Evolutionary conservation across 768 basidiomycete genomes (phyloP), one percentile per base, ranked within the genome.

Genomic region (Kondoa subrosea): DNA sequence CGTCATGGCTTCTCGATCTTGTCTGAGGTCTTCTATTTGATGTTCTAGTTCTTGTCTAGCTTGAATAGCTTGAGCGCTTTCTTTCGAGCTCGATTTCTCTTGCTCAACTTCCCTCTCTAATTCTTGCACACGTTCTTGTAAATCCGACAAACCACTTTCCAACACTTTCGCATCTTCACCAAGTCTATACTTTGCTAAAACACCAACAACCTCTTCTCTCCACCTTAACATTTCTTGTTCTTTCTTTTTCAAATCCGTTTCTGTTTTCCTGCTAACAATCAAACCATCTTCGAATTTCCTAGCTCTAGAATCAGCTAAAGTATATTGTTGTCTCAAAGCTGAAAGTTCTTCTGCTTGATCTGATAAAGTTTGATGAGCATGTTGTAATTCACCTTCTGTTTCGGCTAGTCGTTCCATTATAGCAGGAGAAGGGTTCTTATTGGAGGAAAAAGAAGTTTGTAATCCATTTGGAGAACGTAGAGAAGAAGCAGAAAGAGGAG

Each of bases 361-460:
- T 14, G 26, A 15, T 2, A 63, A 25, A 14, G 56, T 40, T 71
- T 78, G 76, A 34, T 77, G 73, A 74, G 81, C 78, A 16, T 77
- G 73, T 17, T 81, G 79, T 57, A 84, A 61, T 70, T 81, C 81
- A 21, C 68, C 74, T 59, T 82, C 78, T 21, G 85, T 73, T n/a
- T 74, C 77, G 64, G 80, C 80, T 34, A 87, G 71, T 78, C 78
- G 12, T 81, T 74, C 8, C 82, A 81, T 4, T 84, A 76, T 67
- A 84, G 83, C 26, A 73, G 71, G 16, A 80, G 77, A 66, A 33
- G n/a, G n/a, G n/a, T n/a, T n/a, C n/a, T n/a, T n/a, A n/a, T n/a
- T n/a, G n/a, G n/a, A n/a, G n/a, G 68, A 17, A 57, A 60, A 67
- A 0, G 63, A 58, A 1, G 66, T 64, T 16, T 25, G 21, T 34